Conservation (phyloP, 75 land plant species). For the Picea sitchensis region DNA sequence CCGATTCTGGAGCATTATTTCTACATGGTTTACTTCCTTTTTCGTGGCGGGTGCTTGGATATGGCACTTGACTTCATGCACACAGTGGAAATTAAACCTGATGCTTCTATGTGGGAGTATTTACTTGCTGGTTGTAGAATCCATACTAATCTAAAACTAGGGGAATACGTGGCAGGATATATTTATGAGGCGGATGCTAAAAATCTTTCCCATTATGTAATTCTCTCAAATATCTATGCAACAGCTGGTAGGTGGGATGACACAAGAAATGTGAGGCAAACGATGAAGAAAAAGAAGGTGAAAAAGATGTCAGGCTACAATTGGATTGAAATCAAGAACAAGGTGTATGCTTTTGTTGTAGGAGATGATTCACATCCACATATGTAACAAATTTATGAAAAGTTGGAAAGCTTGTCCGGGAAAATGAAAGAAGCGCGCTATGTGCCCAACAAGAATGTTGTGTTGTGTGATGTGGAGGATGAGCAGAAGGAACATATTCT, state of each 20-base stretch:
- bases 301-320: slow-evolving; percentile 26
- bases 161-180: slow-evolving; percentile 2
- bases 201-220: slow-evolving; percentile 23
- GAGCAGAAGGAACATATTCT: slow-evolving; percentile 22
- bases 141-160: slow-evolving; percentile 24
- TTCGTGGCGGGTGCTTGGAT: background rate
- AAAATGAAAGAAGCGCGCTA: slow-evolving; percentile 19
- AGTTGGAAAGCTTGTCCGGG: slow-evolving; percentile 17
- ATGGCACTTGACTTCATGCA: slow-evolving; percentile 15
- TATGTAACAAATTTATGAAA: slow-evolving; percentile 14
- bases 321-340: slow-evolving; percentile 24
- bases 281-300: slow-evolving; percentile 16
- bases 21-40: background rate
- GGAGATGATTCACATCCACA: slow-evolving; percentile 26
- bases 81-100: slow-evolving; percentile 14
- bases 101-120: slow-evolving; percentile 21
- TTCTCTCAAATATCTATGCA: slow-evolving; percentile 32
- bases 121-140: slow-evolving; percentile 24
- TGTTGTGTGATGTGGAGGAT: slow-evolving; percentile 18
- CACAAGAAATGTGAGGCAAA: slow-evolving; percentile 17
- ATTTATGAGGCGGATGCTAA: slow-evolving; percentile 18
- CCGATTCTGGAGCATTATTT: background rate
- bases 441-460: slow-evolving; percentile 9
- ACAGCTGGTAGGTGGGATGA: slow-evolving; percentile 20
- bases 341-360: slow-evolving; percentile 24